Percentiles rank a stretch among this genome's conserved stretches.
Conservation (phyloP, 805 yeast species). For the Nakazawaea holstii region DNA sequence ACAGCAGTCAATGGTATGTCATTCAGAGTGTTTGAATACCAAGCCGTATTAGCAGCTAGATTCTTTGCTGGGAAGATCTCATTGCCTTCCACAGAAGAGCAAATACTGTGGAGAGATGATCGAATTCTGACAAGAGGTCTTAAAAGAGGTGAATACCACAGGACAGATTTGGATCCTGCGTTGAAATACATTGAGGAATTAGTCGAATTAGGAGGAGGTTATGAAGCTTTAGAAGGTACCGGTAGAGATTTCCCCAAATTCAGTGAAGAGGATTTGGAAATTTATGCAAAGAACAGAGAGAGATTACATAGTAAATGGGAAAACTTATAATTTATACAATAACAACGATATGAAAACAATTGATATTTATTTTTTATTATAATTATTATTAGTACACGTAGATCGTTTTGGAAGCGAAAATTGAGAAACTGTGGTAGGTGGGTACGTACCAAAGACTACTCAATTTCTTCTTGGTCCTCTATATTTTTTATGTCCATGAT, state of each 20-base stretch:
- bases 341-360: too few species aligned
- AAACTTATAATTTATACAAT: background rate
- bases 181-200: conserved; percentile 21
- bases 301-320: background rate
- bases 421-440: background rate
- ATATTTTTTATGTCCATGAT: background rate
- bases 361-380: too few species aligned
- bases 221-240: background rate
- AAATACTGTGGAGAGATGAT: conserved; percentile 24
- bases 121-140: conserved; percentile 25
- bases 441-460: too few species aligned
- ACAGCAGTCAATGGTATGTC: conserved; percentile 32
- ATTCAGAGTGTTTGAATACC: conserved; percentile 36
- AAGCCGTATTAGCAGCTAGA: conserved; percentile 30
- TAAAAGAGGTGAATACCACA: conserved; percentile 23
- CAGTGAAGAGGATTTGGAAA: conserved; percentile 1
- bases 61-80: conserved; percentile 25
- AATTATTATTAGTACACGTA: too few species aligned
- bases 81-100: conserved; percentile 26
- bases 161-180: conserved; percentile 29
- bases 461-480: background rate
- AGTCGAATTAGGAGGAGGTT: conserved; percentile 23
- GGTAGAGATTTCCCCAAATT: conserved; percentile 8
- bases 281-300: background rate
- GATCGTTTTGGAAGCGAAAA: too few species aligned